Conservation (phyloP, 1,284 basidiomycete species). For the Rhodofomes roseus region DNA sequence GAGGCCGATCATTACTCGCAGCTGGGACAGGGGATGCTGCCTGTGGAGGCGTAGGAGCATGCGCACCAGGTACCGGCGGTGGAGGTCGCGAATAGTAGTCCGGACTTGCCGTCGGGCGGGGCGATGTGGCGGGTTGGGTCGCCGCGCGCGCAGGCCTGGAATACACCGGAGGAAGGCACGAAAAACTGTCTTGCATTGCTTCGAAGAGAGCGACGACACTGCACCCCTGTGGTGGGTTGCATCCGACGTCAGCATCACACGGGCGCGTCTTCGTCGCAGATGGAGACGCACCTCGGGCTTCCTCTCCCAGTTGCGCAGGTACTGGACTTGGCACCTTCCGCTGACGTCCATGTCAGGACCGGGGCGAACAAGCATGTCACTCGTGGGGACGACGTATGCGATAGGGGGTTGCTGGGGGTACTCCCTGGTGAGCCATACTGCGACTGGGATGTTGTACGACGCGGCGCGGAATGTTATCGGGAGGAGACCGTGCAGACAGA, state of each 20-base stretch:
- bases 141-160: constrained; percentile 61
- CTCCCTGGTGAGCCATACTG: constrained; percentile 82
- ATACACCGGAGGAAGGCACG: constrained; percentile 85
- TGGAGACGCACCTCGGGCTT: constrained; percentile 74
- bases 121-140: constrained; percentile 18
- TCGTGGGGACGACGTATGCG: constrained; percentile 93
- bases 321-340: constrained; percentile 70
- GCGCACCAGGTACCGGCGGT: constrained; percentile 26
- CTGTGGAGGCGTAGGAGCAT: constrained; percentile 19
- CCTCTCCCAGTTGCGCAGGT: constrained; percentile 73
- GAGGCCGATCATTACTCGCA: constrained; percentile 29
- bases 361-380: constrained; percentile 85
- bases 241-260: constrained; percentile 14
- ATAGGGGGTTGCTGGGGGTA: constrained; percentile 84
- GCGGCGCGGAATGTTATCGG: constrained; percentile 78
- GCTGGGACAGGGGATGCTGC: constrained; percentile 15
- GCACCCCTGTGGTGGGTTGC: constrained; percentile 51
- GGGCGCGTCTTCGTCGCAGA: constrained; percentile 4
- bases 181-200: constrained; percentile 79
- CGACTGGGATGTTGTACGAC: constrained; percentile 92
- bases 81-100: constrained; percentile 28
- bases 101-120: constrained; percentile 15
- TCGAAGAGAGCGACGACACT: constrained; percentile 64
- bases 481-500: constrained; percentile 88
- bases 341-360: constrained; percentile 79